phyloP scores from a whole-genome alignment of 1,284 basidiomycete species.

The Hortiboletus rubellus region DNA sequence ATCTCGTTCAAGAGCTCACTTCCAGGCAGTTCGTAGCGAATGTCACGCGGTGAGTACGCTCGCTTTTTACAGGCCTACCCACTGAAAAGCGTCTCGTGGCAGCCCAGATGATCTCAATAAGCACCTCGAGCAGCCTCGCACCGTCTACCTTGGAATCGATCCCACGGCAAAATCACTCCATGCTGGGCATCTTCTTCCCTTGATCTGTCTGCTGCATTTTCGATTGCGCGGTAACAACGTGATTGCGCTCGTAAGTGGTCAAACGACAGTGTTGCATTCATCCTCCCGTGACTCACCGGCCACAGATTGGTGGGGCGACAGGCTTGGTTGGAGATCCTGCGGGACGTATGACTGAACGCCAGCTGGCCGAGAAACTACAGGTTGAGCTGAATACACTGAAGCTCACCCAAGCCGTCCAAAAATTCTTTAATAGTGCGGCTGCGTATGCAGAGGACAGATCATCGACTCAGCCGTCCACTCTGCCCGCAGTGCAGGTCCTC shows the following conservation, averaged over 20 bases:
- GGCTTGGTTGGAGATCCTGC: conserved; percentile 97
- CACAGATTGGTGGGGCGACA: conserved; percentile 92
- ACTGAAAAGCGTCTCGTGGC: conserved; percentile 2
- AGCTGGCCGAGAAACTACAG: conserved; percentile 58
- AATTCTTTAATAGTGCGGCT: conserved; percentile 71
- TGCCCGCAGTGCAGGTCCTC: conserved; percentile 49
- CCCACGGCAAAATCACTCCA: conserved; percentile 90
- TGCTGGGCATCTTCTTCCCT: conserved; percentile 90
- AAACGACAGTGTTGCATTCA: conserved; percentile 7
- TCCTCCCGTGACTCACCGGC: conserved; percentile 1
- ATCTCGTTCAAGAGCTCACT: conserved; percentile 29
- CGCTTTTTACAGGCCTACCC: not conserved
- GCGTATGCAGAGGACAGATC: conserved; percentile 54
- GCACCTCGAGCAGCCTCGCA: conserved; percentile 43
- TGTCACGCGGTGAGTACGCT: conserved; percentile 30
- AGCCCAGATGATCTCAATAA: conserved; percentile 28
- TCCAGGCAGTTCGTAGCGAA: conserved; percentile 32
- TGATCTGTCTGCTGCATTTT: conserved; percentile 88
- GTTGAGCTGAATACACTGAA: conserved; percentile 69
- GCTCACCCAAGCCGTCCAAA: conserved; percentile 66
- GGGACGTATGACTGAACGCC: conserved; percentile 83
- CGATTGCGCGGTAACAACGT: conserved; percentile 78
- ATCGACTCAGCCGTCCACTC: conserved; percentile 17
- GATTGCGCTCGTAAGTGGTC: conserved; percentile 73
- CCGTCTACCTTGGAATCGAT: conserved; percentile 89